phyloP scores from a whole-genome alignment of 2,329 filamentous ascomycete genomes.

The Peltaster fructicola region DNA sequence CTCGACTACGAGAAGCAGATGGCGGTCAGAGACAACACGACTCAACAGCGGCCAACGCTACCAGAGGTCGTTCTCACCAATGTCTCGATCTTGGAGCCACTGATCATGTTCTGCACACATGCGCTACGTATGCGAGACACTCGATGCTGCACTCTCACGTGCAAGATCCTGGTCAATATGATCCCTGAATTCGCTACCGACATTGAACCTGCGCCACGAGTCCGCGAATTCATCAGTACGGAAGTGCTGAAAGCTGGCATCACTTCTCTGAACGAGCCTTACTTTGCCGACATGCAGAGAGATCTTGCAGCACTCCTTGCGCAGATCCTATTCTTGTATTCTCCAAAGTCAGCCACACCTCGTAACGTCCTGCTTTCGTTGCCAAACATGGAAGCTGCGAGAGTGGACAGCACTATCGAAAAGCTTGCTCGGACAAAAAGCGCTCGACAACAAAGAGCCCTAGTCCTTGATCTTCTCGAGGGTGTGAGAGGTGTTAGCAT shows the following conservation, averaged over 20 bases:
- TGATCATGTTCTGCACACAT: constrained; percentile 83
- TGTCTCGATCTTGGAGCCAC: constrained; percentile 62
- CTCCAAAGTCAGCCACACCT: constrained; percentile 50
- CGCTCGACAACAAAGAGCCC: constrained; percentile 58
- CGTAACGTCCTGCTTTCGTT: constrained; percentile 59
- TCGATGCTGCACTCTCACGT: constrained; percentile 68
- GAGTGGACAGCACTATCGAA: constrained; percentile 40
- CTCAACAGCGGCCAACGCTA: constrained; percentile 37
- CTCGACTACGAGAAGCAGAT: constrained; percentile 46
- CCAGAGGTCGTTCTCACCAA: constrained; percentile 69
- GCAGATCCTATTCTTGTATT: constrained; percentile 63
- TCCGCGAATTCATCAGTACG: constrained; percentile 77
- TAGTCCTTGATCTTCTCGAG: constrained; percentile 71
- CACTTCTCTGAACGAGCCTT: constrained; percentile 79
- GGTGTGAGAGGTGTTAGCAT: constrained; percentile 81
- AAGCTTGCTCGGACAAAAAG: constrained; percentile 22
- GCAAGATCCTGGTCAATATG: constrained; percentile 71
- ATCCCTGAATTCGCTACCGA: constrained; percentile 52
- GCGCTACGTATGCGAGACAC: constrained; percentile 80
- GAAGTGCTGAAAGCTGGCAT: constrained; percentile 84
- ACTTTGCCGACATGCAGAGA: constrained; percentile 92
- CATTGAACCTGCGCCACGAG: constrained; percentile 36
- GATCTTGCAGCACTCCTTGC: constrained; percentile 81
- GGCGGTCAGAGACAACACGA: constrained; percentile 4
- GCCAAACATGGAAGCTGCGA: constrained; percentile 53